Evolutionary conservation across 345 rosid species (phyloP).

Genomic region (Bruguiera parviflora): DNA sequence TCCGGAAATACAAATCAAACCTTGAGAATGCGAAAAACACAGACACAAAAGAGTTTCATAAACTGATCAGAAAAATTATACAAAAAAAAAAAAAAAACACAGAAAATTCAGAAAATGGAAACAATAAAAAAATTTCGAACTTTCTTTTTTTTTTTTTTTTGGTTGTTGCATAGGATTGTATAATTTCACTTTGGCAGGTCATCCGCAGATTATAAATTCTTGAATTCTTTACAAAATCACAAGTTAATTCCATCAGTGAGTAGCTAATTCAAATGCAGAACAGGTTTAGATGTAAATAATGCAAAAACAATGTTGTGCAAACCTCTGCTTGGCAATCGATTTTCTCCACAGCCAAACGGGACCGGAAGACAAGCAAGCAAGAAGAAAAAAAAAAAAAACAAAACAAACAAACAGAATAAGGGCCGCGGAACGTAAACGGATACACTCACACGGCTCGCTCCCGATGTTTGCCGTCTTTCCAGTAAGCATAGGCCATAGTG

Average conservation of each 20-base stretch:
- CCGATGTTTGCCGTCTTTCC: constrained; percentile 89
- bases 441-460: constrained; percentile 75
- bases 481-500: constrained; percentile 96
- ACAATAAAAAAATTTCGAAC: neutral
- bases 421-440: neutral
- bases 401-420: neutral
- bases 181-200: too few species aligned
- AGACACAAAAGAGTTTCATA: neutral
- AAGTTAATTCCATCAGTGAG: too few species aligned
- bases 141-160: too few species aligned
- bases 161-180: too few species aligned
- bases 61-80: neutral
- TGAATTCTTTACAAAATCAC: too few species aligned
- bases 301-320: too few species aligned
- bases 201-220: too few species aligned
- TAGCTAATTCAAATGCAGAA: too few species aligned
- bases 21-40: constrained; percentile 31
- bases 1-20: constrained; percentile 92
- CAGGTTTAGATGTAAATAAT: neutral
- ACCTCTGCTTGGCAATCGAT: neutral
- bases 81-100: neutral
- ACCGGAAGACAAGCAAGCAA: neutral
- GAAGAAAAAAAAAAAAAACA: neutral
- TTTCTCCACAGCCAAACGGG: constrained; percentile 1
- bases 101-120: neutral